Conservation (phyloP, 164 flowering plant species). For the Tinospora cordifolia region DNA sequence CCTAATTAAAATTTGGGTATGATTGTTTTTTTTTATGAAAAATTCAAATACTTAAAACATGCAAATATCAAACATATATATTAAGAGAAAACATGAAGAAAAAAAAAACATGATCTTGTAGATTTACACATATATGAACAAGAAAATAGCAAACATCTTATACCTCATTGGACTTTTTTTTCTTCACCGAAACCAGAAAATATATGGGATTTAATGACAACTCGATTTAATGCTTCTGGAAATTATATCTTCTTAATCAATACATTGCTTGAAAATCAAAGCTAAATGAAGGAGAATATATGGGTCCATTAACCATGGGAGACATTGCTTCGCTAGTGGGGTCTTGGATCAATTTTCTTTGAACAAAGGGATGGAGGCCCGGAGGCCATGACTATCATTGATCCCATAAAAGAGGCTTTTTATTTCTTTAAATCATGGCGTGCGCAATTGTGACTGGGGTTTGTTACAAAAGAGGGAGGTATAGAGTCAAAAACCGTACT, state of each 20-base stretch:
- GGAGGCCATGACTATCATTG: not conserved
- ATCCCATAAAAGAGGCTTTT: not conserved
- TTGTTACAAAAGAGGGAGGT: not conserved
- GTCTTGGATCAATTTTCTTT: not conserved
- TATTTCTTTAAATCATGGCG: not conserved
- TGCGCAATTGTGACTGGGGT: not conserved
- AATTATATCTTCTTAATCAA: not conserved
- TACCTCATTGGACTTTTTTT: not conserved
- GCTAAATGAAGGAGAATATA: too few relatives aligned
- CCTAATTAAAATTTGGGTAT: not conserved
- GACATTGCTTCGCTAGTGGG: not conserved
- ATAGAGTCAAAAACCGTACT: not conserved
- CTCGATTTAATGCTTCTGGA: not conserved
- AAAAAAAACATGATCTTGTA: too few relatives aligned
- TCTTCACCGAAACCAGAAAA: not conserved
- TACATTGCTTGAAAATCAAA: not conserved
- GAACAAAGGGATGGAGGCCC: not conserved
- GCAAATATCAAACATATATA: not conserved
- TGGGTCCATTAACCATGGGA: conserved; percentile 2
- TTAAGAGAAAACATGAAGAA: not conserved
- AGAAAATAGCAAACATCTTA: not conserved
- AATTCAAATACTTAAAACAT: not conserved
- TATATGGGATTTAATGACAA: not conserved
- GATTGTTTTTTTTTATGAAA: too few relatives aligned
- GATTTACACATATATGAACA: not conserved